phyloP scores from a whole-genome alignment of 2,329 filamentous ascomycete genomes.

The Phoma sp. region DNA sequence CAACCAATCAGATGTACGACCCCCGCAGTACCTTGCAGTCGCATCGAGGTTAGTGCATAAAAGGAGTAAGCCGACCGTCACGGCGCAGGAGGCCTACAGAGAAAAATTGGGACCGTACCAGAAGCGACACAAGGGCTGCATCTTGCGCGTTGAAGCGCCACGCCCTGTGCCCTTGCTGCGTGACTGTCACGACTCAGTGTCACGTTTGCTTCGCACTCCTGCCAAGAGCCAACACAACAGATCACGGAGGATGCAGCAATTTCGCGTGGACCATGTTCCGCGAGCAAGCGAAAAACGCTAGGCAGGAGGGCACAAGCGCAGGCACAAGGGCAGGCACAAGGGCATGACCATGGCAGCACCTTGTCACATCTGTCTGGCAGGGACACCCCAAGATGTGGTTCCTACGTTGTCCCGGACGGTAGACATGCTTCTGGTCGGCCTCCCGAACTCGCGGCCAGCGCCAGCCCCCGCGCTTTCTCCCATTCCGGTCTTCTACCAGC shows the following conservation, averaged over 20 bases:
- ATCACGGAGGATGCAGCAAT: too few relatives aligned
- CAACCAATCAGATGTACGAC: too few relatives aligned
- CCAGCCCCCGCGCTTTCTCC: too few relatives aligned
- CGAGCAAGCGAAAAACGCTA: background rate
- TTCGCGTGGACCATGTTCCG: background rate
- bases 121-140: background rate
- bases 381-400: background rate
- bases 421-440: background rate
- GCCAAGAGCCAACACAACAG: background rate
- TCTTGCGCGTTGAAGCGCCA: background rate
- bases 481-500: background rate
- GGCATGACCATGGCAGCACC: background rate
- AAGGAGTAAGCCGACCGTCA: background rate
- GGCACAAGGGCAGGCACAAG: background rate
- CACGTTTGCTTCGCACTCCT: background rate
- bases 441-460: background rate
- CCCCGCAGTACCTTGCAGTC: background rate
- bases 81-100: background rate
- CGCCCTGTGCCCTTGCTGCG: background rate
- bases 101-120: background rate
- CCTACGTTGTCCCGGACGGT: background rate
- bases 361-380: background rate
- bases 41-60: too few relatives aligned
- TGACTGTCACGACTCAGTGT: background rate
- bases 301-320: background rate